phyloP scores from a whole-genome alignment of 2,329 filamentous ascomycete genomes.

The Periglandula ipomoeae region DNA sequence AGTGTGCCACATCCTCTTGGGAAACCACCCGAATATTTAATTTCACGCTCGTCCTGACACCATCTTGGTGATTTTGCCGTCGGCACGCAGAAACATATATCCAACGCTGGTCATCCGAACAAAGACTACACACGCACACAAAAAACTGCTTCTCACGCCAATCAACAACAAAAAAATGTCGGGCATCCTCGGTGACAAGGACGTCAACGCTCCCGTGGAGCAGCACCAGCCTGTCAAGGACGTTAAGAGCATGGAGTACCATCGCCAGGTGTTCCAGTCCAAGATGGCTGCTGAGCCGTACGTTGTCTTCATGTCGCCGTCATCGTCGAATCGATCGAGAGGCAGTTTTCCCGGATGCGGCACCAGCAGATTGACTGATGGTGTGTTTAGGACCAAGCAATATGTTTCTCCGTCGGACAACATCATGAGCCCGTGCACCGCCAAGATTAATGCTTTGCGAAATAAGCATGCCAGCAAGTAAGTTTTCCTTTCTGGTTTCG shows the following conservation, averaged over 20 bases:
- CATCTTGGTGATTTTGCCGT: not conserved
- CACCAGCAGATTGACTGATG: conserved; percentile 4
- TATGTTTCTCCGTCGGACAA: conserved; percentile 81
- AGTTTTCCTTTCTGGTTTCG: too few relatives aligned
- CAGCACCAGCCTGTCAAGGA: conserved; percentile 29
- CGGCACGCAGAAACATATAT: conserved; percentile 4
- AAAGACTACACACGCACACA: too few relatives aligned
- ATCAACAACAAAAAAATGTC: conserved; percentile 36
- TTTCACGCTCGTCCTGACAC: not conserved
- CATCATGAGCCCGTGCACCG: conserved; percentile 79
- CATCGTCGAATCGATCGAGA: not conserved
- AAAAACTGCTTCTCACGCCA: not conserved
- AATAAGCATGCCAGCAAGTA: conserved; percentile 74
- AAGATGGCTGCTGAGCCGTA: conserved; percentile 62
- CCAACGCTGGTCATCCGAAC: conserved; percentile 3
- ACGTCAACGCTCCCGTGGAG: conserved; percentile 49
- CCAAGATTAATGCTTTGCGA: conserved; percentile 73
- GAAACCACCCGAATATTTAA: too few relatives aligned
- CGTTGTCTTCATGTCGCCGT: conserved; percentile 19
- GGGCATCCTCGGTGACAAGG: conserved; percentile 53
- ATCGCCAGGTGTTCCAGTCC: conserved; percentile 64
- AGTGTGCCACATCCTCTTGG: too few relatives aligned
- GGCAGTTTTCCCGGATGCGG: not conserved
- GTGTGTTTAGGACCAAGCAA: conserved; percentile 8
- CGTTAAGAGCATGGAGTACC: conserved; percentile 65